These are phyloP conservation scores for Trametes elegans DNA, from an alignment of 768 basidiomycete species.

Conservation along the genomic window DNA sequence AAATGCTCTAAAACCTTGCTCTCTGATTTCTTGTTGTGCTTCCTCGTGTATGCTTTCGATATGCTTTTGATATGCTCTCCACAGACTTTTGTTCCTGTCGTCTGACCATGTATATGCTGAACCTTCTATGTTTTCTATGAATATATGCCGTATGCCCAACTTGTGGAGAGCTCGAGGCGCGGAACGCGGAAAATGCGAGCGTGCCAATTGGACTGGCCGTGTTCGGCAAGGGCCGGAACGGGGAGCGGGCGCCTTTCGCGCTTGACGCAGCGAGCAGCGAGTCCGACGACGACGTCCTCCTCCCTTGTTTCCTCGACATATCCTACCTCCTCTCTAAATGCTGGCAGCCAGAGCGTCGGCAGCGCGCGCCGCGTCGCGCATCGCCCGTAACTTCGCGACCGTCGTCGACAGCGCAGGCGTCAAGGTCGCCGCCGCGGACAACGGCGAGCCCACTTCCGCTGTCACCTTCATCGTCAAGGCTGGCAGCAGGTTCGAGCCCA, in stretches of 20 bases:
- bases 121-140: constrained; percentile 1
- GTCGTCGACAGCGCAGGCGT: constrained; percentile 77
- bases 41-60: neutral
- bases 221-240: constrained; percentile 21
- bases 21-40: neutral
- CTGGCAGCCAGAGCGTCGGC: constrained; percentile 61
- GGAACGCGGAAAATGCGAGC: constrained; percentile 1
- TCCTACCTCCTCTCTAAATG: constrained; percentile 44
- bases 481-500: constrained; percentile 84
- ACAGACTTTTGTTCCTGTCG: neutral
- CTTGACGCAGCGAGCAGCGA: neutral
- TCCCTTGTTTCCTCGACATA: constrained; percentile 28
- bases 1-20: neutral
- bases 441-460: constrained; percentile 78
- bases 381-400: constrained; percentile 77
- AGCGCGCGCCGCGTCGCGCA: constrained; percentile 51
- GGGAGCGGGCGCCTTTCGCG: constrained; percentile 4
- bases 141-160: constrained; percentile 16
- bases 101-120: constrained; percentile 1
- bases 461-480: constrained; percentile 93
- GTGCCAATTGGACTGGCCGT: constrained; percentile 9
- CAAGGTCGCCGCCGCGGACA: constrained; percentile 84
- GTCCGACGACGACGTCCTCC: constrained; percentile 17
- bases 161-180: neutral
- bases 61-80: neutral